Evolutionary conservation across 352 stramenopile genomes (phyloP).

Genomic region (Globisporangium splendens): DNA sequence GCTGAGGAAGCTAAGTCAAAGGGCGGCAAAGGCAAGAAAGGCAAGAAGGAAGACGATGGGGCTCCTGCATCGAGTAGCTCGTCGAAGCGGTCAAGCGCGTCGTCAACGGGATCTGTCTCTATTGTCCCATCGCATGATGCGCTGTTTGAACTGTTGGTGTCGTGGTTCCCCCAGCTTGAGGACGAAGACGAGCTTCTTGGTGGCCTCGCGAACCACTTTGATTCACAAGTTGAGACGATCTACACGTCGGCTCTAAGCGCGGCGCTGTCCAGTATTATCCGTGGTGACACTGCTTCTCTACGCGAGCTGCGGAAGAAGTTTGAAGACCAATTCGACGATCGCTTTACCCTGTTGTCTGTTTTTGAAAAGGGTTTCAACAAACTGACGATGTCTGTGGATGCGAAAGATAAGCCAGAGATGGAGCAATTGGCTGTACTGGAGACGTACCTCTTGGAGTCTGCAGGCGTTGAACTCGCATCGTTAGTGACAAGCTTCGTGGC

Average conservation of each 20-base stretch:
- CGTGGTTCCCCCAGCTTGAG: constrained; percentile 50
- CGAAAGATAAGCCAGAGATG: constrained; percentile 31
- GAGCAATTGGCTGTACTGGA: constrained; percentile 54
- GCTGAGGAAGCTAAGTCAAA: constrained; percentile 31
- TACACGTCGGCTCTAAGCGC: constrained; percentile 49
- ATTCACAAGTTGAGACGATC: constrained; percentile 36
- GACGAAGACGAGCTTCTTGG: constrained; percentile 72
- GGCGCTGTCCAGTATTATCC: constrained; percentile 60
- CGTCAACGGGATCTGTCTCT: constrained; percentile 14
- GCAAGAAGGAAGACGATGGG: constrained; percentile 20
- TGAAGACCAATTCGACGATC: constrained; percentile 74
- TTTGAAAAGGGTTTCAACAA: constrained; percentile 75
- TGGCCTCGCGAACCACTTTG: constrained; percentile 39
- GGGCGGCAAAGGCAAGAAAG: constrained; percentile 39
- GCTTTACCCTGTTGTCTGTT: constrained; percentile 38
- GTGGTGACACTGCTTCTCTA: constrained; percentile 66
- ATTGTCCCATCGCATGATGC: constrained; percentile 52
- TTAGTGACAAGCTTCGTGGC: constrained; percentile 67
- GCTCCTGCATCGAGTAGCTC: background rate
- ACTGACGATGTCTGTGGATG: constrained; percentile 53
- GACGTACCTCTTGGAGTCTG: constrained; percentile 46
- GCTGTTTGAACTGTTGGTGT: constrained; percentile 34
- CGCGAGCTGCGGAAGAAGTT: constrained; percentile 71
- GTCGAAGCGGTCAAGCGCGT: constrained; percentile 1
- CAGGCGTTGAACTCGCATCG: constrained; percentile 43